These are phyloP conservation scores for Phaeosphaeriaceae sp. DNA, from an alignment of 2,329 filamentous ascomycete genomes.

Conservation along the genomic window DNA sequence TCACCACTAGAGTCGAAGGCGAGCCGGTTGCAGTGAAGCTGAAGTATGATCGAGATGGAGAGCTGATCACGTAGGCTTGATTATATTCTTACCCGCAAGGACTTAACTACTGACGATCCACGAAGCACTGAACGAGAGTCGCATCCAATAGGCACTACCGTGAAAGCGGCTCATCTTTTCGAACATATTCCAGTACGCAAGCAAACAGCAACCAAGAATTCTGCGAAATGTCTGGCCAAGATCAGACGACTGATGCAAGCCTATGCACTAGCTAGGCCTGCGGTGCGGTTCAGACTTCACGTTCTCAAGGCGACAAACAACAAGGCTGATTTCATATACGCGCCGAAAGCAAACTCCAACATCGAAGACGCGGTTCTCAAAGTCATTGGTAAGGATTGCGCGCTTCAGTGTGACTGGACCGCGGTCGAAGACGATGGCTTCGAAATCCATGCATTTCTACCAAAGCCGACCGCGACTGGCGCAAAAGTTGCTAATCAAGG, in stretches of 20 bases:
- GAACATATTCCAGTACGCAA: constrained; percentile 69
- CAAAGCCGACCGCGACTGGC: constrained; percentile 56
- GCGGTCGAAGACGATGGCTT: constrained; percentile 51
- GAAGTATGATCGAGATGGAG: constrained; percentile 61
- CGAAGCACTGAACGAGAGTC: constrained; percentile 50
- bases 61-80: constrained; percentile 51
- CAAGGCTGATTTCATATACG: constrained; percentile 68
- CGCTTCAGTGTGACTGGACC: constrained; percentile 61
- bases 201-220: constrained; percentile 65
- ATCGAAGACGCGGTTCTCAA: constrained; percentile 69
- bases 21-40: constrained; percentile 66
- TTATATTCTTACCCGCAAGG: background rate
- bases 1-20: constrained; percentile 70
- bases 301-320: constrained; percentile 62
- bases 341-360: constrained; percentile 60
- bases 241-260: constrained; percentile 68
- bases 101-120: constrained; percentile 9
- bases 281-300: constrained; percentile 68
- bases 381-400: constrained; percentile 66
- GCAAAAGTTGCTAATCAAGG: constrained; percentile 52
- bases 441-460: constrained; percentile 66
- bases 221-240: constrained; percentile 62
- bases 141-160: constrained; percentile 73
- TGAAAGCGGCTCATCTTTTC: constrained; percentile 69
- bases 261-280: constrained; percentile 72